Base-by-base conservation (phyloP, 148 eudicot species). In the Silene conica region DNA sequence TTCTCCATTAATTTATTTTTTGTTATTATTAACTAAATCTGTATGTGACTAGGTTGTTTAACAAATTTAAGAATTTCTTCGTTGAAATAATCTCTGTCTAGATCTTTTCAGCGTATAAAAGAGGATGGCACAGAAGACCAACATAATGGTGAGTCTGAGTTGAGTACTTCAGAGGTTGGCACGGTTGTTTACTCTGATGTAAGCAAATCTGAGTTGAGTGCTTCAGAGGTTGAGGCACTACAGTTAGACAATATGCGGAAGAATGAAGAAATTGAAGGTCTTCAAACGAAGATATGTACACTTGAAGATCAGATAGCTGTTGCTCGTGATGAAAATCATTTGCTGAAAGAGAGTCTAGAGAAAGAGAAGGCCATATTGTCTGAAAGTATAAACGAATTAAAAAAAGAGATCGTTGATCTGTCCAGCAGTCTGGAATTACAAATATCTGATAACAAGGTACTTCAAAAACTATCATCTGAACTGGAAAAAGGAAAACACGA, bases 401-500 rank as follows among this genome's bases (percentile, higher is more conserved):
- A 22, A 71, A 82, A 76, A 73, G 89, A 88, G 70, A 63, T 81
- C 25, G 62, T 62, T 59, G 78, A 72, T 54, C 85, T 86, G 54
- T 78, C 72, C 48, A 73, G 74, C 81, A 70, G 69, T 41, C 71
- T 86, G 78, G 85, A 85, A 70, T 85, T 86, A 1, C 86, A 83
- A 63, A 82, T 76, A 77, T 82, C 85, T 45, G 86, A 80, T 26
- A 92, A 82, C 69, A 84, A 83, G 80, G 63, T 70, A 58, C 85
- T 90, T 70, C 80, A 87, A 59, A 82, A 83, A 73, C 76, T 78
- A 67, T 77, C 82, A 54, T 74, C 78, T 19, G 88, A 86, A 80
- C 75, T 87, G 43, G 91, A 82, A 78, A 82, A 70, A 54, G 86
- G 78, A 38, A 94, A 84, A 76, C 75, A 85, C 8, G 88, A 83